A percentile compares a stretch with the other conserved stretches of the same genome.
phyloP scores from a whole-genome alignment of 129 eudicot species.

The Artemisia argyi region DNA sequence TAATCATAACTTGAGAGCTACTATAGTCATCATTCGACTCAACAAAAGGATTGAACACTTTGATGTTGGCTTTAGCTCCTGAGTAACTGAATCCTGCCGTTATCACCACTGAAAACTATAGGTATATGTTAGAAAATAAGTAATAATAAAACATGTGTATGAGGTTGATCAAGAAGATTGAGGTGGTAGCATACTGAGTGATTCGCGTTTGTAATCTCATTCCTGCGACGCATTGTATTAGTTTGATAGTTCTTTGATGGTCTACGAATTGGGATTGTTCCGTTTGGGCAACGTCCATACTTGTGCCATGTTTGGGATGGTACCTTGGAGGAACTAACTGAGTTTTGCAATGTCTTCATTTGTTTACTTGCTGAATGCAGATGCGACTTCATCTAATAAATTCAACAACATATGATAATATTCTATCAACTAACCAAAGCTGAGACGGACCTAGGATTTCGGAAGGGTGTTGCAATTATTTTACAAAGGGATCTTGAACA shows the following conservation, averaged over 20 bases:
- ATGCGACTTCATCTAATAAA: slow-evolving; percentile 31
- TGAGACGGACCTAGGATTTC: no score
- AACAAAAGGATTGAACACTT: slow-evolving; percentile 50
- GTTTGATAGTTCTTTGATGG: slow-evolving; percentile 8
- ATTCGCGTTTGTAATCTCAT: neutral
- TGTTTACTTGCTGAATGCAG: neutral
- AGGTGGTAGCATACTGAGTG: slow-evolving; percentile 22
- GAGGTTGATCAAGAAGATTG: neutral
- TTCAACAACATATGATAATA: no score
- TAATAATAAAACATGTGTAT: neutral
- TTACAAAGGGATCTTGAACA: no score
- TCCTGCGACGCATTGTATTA: neutral
- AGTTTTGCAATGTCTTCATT: neutral
- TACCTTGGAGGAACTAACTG: slow-evolving; percentile 5
- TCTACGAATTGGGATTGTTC: slow-evolving; percentile 40
- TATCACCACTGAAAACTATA: slow-evolving; percentile 36
- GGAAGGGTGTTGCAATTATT: no score
- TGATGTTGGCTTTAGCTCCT: slow-evolving; percentile 59
- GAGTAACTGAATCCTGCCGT: slow-evolving; percentile 50
- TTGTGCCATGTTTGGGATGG: slow-evolving; percentile 30
- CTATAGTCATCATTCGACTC: slow-evolving; percentile 49
- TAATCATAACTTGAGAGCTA: slow-evolving; percentile 53
- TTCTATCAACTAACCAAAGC: no score
- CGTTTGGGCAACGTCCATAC: slow-evolving; percentile 35
- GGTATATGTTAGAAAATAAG: neutral